A percentile compares a stretch with the other conserved stretches of the same genome.
Conservation (phyloP, 345 rosid species). For the Tarenaya hassleriana region DNA sequence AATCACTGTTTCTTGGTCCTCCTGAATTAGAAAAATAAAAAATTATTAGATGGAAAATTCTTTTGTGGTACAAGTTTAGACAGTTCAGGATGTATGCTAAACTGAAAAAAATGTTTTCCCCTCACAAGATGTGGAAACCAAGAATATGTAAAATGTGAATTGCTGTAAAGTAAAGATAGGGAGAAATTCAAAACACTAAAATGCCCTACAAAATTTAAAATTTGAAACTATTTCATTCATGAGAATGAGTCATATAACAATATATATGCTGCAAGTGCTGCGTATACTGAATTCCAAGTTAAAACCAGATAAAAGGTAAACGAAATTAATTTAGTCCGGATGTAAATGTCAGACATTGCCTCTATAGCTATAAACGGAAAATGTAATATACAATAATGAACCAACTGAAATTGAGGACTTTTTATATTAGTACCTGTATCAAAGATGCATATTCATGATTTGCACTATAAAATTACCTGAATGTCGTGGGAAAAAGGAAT, state of each 20-base stretch:
- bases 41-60: neutral
- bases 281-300: neutral
- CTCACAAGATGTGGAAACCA: neutral
- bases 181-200: neutral
- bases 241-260: neutral
- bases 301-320: constrained; percentile 5
- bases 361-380: constrained; percentile 3
- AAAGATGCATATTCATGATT: constrained; percentile 16
- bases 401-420: constrained; percentile 1
- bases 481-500: too few relatives aligned
- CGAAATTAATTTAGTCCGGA: constrained; percentile 5
- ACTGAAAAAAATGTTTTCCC: neutral
- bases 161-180: neutral
- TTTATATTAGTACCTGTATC: neutral
- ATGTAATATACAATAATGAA: constrained; percentile 2
- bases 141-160: neutral
- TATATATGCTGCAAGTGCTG: constrained; percentile 11
- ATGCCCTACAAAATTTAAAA: constrained; percentile 1
- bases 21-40: constrained; percentile 39
- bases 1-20: constrained; percentile 77
- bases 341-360: neutral
- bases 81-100: constrained; percentile 9
- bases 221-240: neutral
- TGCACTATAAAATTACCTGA: too few relatives aligned
- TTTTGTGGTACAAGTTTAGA: constrained; percentile 7